These are phyloP conservation scores for Phaeophleospora eucalypticola DNA, from an alignment of 2,329 filamentous ascomycete genomes.

Conservation along the genomic window DNA sequence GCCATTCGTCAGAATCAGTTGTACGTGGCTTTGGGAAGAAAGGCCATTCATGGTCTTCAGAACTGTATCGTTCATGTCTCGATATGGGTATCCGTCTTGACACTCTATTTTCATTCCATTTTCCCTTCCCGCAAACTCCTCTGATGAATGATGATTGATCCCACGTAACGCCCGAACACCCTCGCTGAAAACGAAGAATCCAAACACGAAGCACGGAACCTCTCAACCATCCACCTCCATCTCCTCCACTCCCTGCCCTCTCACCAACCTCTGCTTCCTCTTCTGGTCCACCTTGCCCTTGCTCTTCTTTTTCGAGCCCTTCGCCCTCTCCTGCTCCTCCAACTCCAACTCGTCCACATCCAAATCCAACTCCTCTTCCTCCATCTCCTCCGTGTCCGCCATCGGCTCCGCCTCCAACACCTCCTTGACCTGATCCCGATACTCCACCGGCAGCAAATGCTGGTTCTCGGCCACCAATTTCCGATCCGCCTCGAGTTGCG, in stretches of 20 bases:
- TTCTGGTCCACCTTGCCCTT: conserved; percentile 37
- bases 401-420: conserved; percentile 58
- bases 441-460: conserved; percentile 71
- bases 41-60: too few species aligned
- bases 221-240: conserved; percentile 42
- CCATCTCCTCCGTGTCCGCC: conserved; percentile 46
- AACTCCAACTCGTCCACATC: conserved; percentile 49
- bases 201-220: too few species aligned
- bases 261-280: conserved; percentile 45
- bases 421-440: conserved; percentile 40
- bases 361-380: conserved; percentile 55
- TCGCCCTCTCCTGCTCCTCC: conserved; percentile 33
- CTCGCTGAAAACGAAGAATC: not conserved
- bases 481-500: conserved; percentile 72
- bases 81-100: not conserved
- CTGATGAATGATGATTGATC: too few species aligned
- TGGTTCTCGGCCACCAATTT: conserved; percentile 89
- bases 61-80: not conserved
- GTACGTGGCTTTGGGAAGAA: too few species aligned
- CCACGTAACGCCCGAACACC: not conserved
- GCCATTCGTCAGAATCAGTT: too few species aligned
- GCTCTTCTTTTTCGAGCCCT: conserved; percentile 38
- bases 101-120: not conserved
- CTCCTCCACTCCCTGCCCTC: conserved; percentile 40
- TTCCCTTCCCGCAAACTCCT: not conserved